These are phyloP conservation scores for Cryptomeria japonica DNA, from an alignment of 75 land plant genomes.

Conservation along the genomic window DNA sequence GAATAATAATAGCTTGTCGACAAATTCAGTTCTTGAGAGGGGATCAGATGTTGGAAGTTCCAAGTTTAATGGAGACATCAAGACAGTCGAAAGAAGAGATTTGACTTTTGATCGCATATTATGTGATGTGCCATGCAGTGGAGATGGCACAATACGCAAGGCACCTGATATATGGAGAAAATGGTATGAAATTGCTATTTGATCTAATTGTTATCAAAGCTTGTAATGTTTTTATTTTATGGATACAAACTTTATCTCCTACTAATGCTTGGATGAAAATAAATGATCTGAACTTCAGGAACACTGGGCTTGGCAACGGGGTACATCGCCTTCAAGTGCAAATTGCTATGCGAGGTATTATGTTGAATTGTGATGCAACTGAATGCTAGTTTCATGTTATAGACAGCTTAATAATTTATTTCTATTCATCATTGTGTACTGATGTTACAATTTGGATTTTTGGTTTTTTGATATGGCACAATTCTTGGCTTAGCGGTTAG, in stretches of 20 bases:
- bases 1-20: conserved; percentile 11
- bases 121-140: conserved; percentile 99
- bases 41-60: not conserved
- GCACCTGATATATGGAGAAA: conserved; percentile 99
- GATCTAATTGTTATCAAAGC: not conserved
- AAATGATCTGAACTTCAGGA: conserved; percentile 46
- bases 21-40: not conserved
- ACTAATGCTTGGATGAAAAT: conserved; percentile 2
- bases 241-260: not conserved
- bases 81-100: conserved; percentile 17
- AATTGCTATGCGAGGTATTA: conserved; percentile 94
- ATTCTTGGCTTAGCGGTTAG: not conserved
- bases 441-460: not conserved
- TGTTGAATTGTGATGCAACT: not conserved
- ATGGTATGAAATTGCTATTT: conserved; percentile 48
- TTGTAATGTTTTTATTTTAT: not conserved
- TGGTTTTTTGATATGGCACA: not conserved
- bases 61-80: conserved; percentile 1
- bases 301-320: conserved; percentile 88
- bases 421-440: not conserved
- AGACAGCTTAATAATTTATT: not conserved
- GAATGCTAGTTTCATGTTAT: not conserved
- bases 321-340: conserved; percentile 87
- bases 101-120: conserved; percentile 86
- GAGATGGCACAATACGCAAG: conserved; percentile 97